Evolutionary conservation across 257 asterid genomes (phyloP).

Genomic region (Fraxinus quadrangulata): DNA sequence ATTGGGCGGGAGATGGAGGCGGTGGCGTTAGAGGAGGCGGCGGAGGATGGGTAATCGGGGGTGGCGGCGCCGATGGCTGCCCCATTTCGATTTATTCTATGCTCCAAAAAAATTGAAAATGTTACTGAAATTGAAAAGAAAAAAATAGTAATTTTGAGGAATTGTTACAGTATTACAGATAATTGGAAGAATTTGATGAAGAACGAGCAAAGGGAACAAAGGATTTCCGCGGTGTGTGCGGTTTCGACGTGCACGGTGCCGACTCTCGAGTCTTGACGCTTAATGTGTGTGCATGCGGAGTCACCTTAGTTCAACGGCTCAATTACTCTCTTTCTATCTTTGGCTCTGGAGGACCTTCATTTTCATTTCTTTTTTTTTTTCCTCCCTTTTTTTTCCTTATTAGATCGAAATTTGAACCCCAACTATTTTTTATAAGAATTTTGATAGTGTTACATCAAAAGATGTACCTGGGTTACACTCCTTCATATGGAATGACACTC

Average conservation of each 20-base stretch:
- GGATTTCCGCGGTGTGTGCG: not conserved
- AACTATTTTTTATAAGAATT: too few species aligned
- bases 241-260: constrained; percentile 1
- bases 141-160: not conserved
- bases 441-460: too few species aligned
- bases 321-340: not conserved
- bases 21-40: constrained; percentile 39
- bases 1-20: constrained; percentile 37
- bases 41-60: constrained; percentile 39
- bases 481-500: too few species aligned
- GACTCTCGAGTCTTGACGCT: not conserved
- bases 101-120: not conserved
- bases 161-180: not conserved
- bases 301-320: not conserved
- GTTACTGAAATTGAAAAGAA: not conserved
- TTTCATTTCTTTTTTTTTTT: not conserved
- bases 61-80: constrained; percentile 79
- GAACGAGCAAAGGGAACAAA: not conserved
- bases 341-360: not conserved
- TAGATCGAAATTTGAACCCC: not conserved
- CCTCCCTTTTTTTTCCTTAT: not conserved
- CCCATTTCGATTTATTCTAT: constrained; percentile 44
- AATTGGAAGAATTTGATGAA: not conserved
- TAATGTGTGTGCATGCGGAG: constrained; percentile 6
- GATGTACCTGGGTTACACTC: too few species aligned